Percentiles rank a stretch among this genome's conserved stretches.
Evolutionary conservation across 2,329 filamentous ascomycete genomes (phyloP).

Genomic region (Microdochium nivale): DNA sequence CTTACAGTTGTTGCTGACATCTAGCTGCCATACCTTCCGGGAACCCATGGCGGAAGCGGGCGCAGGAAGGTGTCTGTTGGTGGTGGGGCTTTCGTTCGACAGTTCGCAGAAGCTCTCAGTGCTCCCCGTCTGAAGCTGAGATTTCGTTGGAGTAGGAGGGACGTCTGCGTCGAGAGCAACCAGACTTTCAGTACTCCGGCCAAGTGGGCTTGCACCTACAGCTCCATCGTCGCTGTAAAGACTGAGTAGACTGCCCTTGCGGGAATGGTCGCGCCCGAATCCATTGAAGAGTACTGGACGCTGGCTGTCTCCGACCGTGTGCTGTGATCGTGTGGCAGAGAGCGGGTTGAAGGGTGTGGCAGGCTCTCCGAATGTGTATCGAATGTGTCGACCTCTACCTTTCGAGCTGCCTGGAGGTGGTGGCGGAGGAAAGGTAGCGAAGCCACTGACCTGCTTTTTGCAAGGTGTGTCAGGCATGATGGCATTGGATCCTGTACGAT

Average conservation of each 20-base stretch:
- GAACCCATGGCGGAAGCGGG: constrained; percentile 30
- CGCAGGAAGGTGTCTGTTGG: constrained; percentile 32
- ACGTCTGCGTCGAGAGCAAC: constrained; percentile 55
- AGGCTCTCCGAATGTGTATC: constrained; percentile 69
- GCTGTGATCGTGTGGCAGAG: constrained; percentile 30
- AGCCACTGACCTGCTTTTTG: constrained; percentile 69
- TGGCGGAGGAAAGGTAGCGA: constrained; percentile 56
- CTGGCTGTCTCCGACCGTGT: constrained; percentile 44
- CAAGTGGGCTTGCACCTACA: constrained; percentile 25
- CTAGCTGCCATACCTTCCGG: constrained; percentile 12
- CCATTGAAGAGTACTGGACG: constrained; percentile 59
- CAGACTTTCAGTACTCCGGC: constrained; percentile 23
- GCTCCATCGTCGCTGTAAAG: constrained; percentile 64
- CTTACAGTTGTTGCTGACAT: constrained; percentile 30
- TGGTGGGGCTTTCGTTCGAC: constrained; percentile 37
- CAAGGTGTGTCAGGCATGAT: constrained; percentile 92
- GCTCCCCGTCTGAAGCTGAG: constrained; percentile 33
- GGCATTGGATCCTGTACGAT: constrained; percentile 38
- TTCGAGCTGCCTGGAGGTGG: constrained; percentile 46
- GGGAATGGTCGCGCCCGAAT: constrained; percentile 36
- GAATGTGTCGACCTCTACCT: constrained; percentile 51
- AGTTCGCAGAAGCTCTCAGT: constrained; percentile 23
- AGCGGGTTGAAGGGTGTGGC: constrained; percentile 71
- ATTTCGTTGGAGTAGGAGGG: constrained; percentile 92
- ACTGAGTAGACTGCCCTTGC: constrained; percentile 67